Evolutionary conservation across 1,284 basidiomycete species (phyloP), one percentile per base, ranked within the genome.

Genomic region (Termitomyces sp.): DNA sequence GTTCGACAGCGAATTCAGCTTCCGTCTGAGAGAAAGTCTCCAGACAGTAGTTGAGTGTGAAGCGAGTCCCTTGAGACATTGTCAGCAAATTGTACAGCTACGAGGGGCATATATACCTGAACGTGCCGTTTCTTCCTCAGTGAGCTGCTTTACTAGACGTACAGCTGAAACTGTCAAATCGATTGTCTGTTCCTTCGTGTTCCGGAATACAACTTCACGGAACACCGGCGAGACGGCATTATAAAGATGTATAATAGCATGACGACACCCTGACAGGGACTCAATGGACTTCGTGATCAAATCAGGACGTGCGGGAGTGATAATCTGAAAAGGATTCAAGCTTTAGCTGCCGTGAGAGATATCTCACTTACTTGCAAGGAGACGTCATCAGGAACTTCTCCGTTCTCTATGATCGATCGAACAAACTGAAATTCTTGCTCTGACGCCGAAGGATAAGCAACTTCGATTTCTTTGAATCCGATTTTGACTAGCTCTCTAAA

Each of bases 1-100:
- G 77, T 62, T 90, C 81, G 42, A 94, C 77, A 10, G 89, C 87
- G 67, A 93, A 95, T 49, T 87, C 88, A 33, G 89, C 83, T 70
- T 95, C 92, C 40, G 92, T 94, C 69, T 95, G 93, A 6, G 91
- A 85, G 72, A 95, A 95, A 1, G 89, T 91, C 72, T 95, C 92
- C 30, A 93, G 90, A 61, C 91, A 93, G 71, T 95, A 95, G 71
- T 95, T 91, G 69, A 87, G 92, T 59, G 84, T 82, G 78, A 94
- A 95, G 48, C 77, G 70, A 6, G 90, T 93, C 13, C 84, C 84
- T 64, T 30, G 14, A 34, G 13, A 21, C 46, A 33, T 13, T 10
- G 48, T 51, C 35, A 39, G 44, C 24, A 26, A 24, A 11, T 16
- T 3, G 5, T 21, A 8, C 3, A 8, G 11, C 9, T 11, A 33